Percentiles rank a stretch among this genome's conserved stretches.
Evolutionary conservation across 2,329 filamentous ascomycete species (phyloP).

Genomic region (Fusarium sororula): DNA sequence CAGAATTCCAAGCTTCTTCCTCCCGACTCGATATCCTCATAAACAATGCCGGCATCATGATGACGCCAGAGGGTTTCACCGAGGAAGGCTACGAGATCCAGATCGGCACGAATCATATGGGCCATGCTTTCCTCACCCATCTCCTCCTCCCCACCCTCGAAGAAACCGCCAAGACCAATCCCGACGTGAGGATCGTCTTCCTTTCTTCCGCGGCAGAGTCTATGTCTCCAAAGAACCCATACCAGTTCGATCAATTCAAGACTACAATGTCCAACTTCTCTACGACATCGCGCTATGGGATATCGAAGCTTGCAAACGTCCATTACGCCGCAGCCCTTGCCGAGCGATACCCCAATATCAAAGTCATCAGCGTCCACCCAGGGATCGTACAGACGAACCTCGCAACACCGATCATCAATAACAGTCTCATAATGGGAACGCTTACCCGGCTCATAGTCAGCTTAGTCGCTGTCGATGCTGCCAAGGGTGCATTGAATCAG

Average conservation of each 20-base stretch:
- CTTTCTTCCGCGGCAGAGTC: neutral
- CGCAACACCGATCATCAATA: neutral
- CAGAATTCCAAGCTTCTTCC: neutral
- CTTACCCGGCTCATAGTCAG: neutral
- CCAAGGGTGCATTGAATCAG: neutral
- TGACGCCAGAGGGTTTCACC: neutral
- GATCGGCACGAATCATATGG: conserved; percentile 3
- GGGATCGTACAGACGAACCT: neutral
- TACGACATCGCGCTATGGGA: neutral
- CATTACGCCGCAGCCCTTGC: conserved; percentile 5
- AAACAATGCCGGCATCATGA: conserved; percentile 12
- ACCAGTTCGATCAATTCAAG: conserved; percentile 8
- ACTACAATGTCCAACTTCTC: neutral
- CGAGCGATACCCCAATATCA: neutral
- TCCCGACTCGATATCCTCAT: neutral
- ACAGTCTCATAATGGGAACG: neutral
- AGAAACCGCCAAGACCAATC: neutral
- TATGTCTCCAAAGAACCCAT: neutral
- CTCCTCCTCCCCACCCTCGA: neutral
- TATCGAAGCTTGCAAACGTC: conserved; percentile 5
- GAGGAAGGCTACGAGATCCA: conserved; percentile 7
- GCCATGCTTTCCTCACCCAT: neutral
- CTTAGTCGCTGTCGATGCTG: neutral
- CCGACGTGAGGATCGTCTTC: neutral
- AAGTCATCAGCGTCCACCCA: neutral